Evolutionary conservation across 805 yeast genomes (phyloP).

Genomic region (Priceomyces castillae): DNA sequence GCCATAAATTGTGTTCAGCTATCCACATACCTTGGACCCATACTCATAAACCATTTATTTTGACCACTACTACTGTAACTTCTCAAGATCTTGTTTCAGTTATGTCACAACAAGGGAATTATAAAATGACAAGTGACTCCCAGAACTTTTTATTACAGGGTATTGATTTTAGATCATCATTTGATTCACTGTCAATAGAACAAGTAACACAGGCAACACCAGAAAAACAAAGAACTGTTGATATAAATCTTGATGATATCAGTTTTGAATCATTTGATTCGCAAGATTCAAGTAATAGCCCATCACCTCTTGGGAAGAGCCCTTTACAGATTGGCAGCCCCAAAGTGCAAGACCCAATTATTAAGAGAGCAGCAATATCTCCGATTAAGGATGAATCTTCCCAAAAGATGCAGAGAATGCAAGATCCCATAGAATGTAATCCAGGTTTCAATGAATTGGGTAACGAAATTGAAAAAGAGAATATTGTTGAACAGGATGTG

Average conservation of each 20-base stretch:
- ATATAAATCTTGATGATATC: slow-evolving; percentile 6
- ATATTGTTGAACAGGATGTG: not conserved
- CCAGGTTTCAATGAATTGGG: not conserved
- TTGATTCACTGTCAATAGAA: slow-evolving; percentile 5
- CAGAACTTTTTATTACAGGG: not conserved
- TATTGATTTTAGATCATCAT: slow-evolving; percentile 7
- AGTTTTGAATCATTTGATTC: slow-evolving; percentile 7
- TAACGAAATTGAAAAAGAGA: not conserved
- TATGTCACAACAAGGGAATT: not conserved
- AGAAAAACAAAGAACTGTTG: not conserved
- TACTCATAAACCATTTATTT: not conserved
- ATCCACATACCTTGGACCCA: not conserved
- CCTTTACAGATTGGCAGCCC: not conserved
- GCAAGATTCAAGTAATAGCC: slow-evolving; percentile 1
- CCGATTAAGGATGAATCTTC: slow-evolving; percentile 1
- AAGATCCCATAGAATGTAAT: not conserved
- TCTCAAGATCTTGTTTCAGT: not conserved
- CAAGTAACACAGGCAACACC: not conserved
- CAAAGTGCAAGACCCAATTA: not conserved
- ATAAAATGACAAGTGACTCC: slow-evolving; percentile 3
- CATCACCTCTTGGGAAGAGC: not conserved
- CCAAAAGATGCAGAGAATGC: not conserved
- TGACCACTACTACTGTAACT: not conserved
- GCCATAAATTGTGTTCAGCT: not conserved
- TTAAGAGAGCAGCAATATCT: slow-evolving; percentile 4